Base-by-base conservation (phyloP, 371 early-diverging fungal species). In the Haplosporangium sp. region DNA sequence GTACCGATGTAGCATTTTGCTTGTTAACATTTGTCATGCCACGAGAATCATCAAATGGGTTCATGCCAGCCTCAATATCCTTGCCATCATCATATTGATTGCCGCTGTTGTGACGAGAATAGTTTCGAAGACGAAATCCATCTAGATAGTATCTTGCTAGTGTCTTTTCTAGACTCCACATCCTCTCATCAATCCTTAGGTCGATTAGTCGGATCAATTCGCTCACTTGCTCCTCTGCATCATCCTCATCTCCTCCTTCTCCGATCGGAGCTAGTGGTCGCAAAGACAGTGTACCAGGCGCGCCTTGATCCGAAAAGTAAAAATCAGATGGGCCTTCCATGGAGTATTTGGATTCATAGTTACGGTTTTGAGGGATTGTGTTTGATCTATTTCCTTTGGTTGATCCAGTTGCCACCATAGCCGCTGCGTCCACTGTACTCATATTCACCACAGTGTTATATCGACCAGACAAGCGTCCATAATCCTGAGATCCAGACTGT, bases 151-250 rank as follows among this genome's bases (percentile, higher is more conserved):
- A 77, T 59, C 77, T 63, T 7, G 77, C 52, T 34, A 77, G 37
- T 6, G 77, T 77, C 52, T 45, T 60, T 48, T 77, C 77, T 38
- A 77, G 27, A 61, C 72, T 77, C 77, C 77, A 77, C 77, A 77
- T 77, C 53, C 72, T 39, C 19, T 77, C 77, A 42, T 77, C 77
- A 8, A 77, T 71, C 45, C 77, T 42, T 37, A 77, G 20, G 47
- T 77, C 77, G 56, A 77, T 77, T 61, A 77, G 38, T 53, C 69
- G 77, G 15, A 77, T 77, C 55, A 77, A 45, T 52, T 77, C 77
- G 10, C 72, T 65, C 57, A 72, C 77, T 42, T 72, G 72, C 42
- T 63, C 66, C 19, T 77, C 77, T 6, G 38, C 44, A 19, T 65
- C 69, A 13, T 77, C 44, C 13, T 65, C 69, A 7, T 77, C 77